Conservation (phyloP, 2,329 filamentous ascomycete species). For the Monascus ruber region DNA sequence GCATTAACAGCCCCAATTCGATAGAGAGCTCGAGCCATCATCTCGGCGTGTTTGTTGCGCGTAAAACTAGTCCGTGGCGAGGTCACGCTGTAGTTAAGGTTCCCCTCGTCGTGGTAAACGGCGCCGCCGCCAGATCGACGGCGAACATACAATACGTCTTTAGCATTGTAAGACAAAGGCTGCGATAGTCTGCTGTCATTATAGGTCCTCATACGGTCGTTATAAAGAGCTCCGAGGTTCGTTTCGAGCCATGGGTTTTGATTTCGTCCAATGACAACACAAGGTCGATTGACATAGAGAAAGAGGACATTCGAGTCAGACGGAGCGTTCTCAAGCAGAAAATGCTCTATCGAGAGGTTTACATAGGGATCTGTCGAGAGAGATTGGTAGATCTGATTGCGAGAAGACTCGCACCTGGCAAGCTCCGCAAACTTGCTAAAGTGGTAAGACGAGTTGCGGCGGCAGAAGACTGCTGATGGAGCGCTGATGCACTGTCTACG, state of each 20-base stretch:
- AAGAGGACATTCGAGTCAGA: slow-evolving; percentile 67
- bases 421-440: slow-evolving; percentile 22
- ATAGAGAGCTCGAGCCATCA: slow-evolving; percentile 77
- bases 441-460: slow-evolving; percentile 21
- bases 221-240: slow-evolving; percentile 54
- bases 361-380: slow-evolving; percentile 62
- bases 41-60: slow-evolving; percentile 76
- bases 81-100: slow-evolving; percentile 91
- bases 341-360: slow-evolving; percentile 90
- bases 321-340: slow-evolving; percentile 64
- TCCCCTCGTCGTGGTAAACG: slow-evolving; percentile 87
- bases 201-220: slow-evolving; percentile 14
- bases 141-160: slow-evolving; percentile 56
- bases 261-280: slow-evolving; percentile 85
- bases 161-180: slow-evolving; percentile 3
- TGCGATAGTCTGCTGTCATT: slow-evolving; percentile 7
- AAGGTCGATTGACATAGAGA: slow-evolving; percentile 77
- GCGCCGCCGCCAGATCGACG: slow-evolving; percentile 80
- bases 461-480: slow-evolving; percentile 1
- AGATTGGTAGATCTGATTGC: slow-evolving; percentile 59
- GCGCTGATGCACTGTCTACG: slow-evolving; percentile 5
- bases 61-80: slow-evolving; percentile 67
- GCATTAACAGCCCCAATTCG: slow-evolving; percentile 38
- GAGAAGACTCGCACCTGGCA: slow-evolving; percentile 21
- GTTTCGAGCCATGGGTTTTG: slow-evolving; percentile 96